phyloP scores from a whole-genome alignment of 2,329 filamentous ascomycete genomes.

The Aspergillus tamarii region DNA sequence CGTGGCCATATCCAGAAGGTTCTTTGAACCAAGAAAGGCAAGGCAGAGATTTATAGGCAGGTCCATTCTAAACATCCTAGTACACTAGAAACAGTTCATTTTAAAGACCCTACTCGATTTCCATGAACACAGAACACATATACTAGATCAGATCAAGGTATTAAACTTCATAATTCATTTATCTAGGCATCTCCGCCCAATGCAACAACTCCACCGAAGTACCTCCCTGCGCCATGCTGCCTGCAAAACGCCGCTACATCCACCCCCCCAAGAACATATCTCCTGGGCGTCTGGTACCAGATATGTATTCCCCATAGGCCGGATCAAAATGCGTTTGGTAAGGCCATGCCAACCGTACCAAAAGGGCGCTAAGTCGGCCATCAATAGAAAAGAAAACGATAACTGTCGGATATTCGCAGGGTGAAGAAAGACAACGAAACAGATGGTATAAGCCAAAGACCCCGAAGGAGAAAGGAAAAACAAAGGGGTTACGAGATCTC shows the following conservation, averaged over 20 bases:
- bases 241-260: conserved; percentile 3
- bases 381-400: conserved; percentile 1
- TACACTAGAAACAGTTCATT: neutral
- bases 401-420: neutral
- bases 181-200: conserved; percentile 4
- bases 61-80: too few species aligned
- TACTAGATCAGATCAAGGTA: neutral
- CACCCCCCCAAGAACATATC: neutral
- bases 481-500: neutral
- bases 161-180: conserved; percentile 5
- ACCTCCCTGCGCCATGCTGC: conserved; percentile 5
- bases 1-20: neutral
- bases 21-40: neutral
- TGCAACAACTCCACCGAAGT: neutral
- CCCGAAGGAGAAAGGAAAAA: neutral
- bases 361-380: neutral
- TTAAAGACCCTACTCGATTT: neutral
- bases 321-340: neutral
- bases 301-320: neutral
- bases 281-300: neutral
- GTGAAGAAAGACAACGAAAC: neutral
- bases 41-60: neutral
- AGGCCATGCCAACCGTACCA: neutral
- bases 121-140: neutral
- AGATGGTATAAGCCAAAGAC: conserved; percentile 1